Evolutionary conservation across 2,329 filamentous ascomycete genomes (phyloP), one percentile per base, ranked within the genome.

Genomic region (Pseudophaeomoniella oleicola): DNA sequence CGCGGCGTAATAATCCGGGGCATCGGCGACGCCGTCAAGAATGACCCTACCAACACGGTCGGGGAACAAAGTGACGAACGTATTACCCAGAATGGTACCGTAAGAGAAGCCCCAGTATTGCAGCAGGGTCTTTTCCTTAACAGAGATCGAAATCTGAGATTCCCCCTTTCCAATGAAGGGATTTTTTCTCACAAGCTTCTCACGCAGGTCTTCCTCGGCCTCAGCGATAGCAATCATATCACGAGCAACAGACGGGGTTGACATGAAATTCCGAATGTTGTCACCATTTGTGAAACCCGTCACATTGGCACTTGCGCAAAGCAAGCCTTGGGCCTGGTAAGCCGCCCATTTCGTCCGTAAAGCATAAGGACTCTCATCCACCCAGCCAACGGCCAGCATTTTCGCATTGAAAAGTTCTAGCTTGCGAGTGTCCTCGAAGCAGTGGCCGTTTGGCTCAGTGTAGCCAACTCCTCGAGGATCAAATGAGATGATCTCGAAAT

Each of bases 31-130:
- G 10, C 58, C 58, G 35, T 66, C 63, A 16, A 66, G 45, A 12
- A 66, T 50, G 43, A 64, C 53, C 18, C 60, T 50, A 14, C 51
- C 49, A 16, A 64, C 54, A 2, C 59, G 55, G 16, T 49, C 40
- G 15, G 63, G 63, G 38, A 55, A 63, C 49, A 65, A 52, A 3
- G 56, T 55, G 5, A 62, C 62, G 40, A 66, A 65, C 0, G 56
- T 61, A n/a, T 56, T 58, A 2, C 62, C 62, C 3, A 66, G 49
- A 4, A 59, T 50, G 0, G 59, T 64, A 4, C 63, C 63, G 39
- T 72, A 72, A 4, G 64, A 68, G 36, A 70, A 60, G 0, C 68
- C 66, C 53, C 64, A 61, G 43, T 68, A 72, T 44, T 63, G 62
- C 18, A 70, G 44, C 9, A 48, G 36, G 3, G 44, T 38, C 30